These are phyloP conservation scores for Rhytidhysteron rufulum DNA, from an alignment of 2,329 filamentous ascomycete genomes.

Conservation along the genomic window DNA sequence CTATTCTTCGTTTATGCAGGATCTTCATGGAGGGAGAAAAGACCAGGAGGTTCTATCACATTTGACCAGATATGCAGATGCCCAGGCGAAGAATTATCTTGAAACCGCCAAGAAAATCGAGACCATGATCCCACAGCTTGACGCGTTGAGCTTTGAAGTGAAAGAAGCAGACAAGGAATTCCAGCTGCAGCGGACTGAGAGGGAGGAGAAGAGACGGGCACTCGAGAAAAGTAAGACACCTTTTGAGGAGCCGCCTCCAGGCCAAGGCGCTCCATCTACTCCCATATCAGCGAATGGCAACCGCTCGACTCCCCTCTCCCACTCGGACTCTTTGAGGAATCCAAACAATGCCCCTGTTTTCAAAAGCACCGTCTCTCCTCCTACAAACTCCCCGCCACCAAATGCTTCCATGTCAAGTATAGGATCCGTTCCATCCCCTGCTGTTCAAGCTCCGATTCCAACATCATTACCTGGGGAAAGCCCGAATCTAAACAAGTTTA, in stretches of 20 bases:
- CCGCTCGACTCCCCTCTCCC: conserved; percentile 18
- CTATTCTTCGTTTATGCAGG: conserved; percentile 98
- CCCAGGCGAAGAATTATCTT: conserved; percentile 80
- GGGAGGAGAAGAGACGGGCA: conserved; percentile 87
- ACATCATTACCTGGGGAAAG: conserved; percentile 19
- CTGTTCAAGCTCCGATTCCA: conserved; percentile 27
- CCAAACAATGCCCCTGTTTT: conserved; percentile 30
- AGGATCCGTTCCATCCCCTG: conserved; percentile 20
- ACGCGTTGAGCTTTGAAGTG: conserved; percentile 86
- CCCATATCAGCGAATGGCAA: conserved; percentile 19
- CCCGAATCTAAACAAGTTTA: conserved; percentile 63
- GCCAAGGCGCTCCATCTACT: conserved; percentile 17
- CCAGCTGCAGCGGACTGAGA: conserved; percentile 88
- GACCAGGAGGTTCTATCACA: conserved; percentile 96
- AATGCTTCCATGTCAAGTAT: conserved; percentile 19
- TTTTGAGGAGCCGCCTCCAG: conserved; percentile 27
- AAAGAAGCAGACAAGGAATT: conserved; percentile 93
- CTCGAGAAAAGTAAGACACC: conserved; percentile 77
- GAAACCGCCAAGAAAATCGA: conserved; percentile 83
- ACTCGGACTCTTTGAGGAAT: conserved; percentile 27
- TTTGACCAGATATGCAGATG: conserved; percentile 88
- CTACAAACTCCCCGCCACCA: conserved; percentile 10
- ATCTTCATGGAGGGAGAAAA: conserved; percentile 97
- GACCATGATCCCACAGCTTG: conserved; percentile 78
- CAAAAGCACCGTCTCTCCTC: conserved; percentile 29